Conservation (phyloP, 345 rosid species). For the Fremontodendron californicum region DNA sequence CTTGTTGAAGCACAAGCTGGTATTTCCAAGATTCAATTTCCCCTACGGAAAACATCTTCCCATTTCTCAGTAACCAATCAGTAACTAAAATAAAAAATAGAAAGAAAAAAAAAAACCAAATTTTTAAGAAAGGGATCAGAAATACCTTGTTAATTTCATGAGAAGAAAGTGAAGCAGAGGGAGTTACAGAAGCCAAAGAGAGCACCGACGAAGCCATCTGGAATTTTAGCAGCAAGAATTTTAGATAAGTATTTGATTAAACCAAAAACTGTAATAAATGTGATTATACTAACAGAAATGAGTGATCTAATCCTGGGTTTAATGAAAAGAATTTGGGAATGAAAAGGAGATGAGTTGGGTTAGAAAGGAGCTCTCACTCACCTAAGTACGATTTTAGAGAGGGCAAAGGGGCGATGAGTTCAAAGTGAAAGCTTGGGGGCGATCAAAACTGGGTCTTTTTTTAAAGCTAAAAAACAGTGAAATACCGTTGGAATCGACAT, state of each 20-base stretch:
- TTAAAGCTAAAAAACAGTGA: background rate
- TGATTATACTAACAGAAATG: background rate
- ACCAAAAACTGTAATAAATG: background rate
- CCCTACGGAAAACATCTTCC: constrained; percentile 33
- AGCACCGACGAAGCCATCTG: constrained; percentile 67
- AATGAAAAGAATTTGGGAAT: background rate
- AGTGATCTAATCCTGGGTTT: background rate
- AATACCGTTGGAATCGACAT: background rate
- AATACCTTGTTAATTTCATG: constrained; percentile 56
- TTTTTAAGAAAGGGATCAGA: background rate
- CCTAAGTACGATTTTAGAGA: background rate
- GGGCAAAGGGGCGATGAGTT: background rate
- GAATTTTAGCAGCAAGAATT: background rate
- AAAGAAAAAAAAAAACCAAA: background rate
- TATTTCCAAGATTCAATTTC: constrained; percentile 54
- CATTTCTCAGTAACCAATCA: constrained; percentile 13
- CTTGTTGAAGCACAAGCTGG: constrained; percentile 27
- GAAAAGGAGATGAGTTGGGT: background rate
- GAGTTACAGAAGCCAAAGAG: constrained; percentile 47
- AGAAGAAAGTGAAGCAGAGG: constrained; percentile 46
- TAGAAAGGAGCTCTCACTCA: background rate
- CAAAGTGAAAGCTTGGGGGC: background rate
- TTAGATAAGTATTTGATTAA: background rate
- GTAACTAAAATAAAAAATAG: background rate
- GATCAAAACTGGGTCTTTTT: background rate